Evolutionary conservation across 2,329 filamentous ascomycete genomes (phyloP).

Genomic region (Aspergillus awamori): DNA sequence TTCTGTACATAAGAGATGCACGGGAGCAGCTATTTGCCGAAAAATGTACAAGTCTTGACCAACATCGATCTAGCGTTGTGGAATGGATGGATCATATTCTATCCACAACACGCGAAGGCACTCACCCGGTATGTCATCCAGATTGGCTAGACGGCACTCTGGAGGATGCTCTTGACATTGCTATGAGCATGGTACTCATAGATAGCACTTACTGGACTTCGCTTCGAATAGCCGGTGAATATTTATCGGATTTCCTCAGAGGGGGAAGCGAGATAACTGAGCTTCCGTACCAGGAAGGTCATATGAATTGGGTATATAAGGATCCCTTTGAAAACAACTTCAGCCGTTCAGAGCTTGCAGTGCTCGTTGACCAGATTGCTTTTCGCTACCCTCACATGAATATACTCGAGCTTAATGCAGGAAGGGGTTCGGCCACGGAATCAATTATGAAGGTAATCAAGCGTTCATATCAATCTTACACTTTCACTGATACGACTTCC

Average conservation of each 20-base stretch:
- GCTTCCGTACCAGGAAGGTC: not conserved
- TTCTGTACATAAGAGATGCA: not conserved
- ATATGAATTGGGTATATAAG: not conserved
- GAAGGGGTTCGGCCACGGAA: conserved; percentile 16
- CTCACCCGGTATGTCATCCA: not conserved
- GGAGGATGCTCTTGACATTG: not conserved
- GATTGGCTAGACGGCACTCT: not conserved
- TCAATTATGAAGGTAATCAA: conserved; percentile 4
- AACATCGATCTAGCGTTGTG: not conserved
- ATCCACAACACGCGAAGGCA: not conserved
- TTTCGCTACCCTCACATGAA: conserved; percentile 10
- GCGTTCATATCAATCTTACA: conserved; percentile 12
- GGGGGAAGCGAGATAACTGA: not conserved
- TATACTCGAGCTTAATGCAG: conserved; percentile 25
- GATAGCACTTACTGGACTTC: not conserved
- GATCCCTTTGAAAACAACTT: not conserved
- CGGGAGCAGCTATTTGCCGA: not conserved
- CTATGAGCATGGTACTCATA: not conserved
- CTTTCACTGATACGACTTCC: conserved; percentile 27
- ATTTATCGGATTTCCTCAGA: not conserved
- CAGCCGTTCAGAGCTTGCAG: not conserved
- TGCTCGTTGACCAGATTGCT: conserved; percentile 3
- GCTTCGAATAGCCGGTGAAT: not conserved
- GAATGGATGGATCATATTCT: not conserved
- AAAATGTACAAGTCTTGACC: not conserved